Evolutionary conservation across 257 asterid species (phyloP).

Genomic region (Schizonepeta tenuifolia): DNA sequence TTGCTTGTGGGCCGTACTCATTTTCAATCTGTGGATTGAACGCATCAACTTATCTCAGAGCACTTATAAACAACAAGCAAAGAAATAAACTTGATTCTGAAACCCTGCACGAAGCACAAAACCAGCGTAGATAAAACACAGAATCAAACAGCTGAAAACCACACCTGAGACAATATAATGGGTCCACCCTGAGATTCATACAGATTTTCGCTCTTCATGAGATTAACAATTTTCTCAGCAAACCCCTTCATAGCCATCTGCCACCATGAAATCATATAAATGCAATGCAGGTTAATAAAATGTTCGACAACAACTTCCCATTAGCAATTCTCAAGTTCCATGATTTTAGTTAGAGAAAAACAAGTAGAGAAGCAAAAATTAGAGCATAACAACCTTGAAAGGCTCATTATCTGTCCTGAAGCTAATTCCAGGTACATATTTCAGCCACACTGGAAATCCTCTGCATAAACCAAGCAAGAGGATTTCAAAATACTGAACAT

Average conservation of each 20-base stretch:
- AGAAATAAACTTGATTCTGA: not conserved
- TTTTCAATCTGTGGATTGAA: constrained; percentile 60
- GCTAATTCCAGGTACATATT: constrained; percentile 85
- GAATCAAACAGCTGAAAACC: constrained; percentile 13
- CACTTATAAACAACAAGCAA: not conserved
- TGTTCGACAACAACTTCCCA: not conserved
- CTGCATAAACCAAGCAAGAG: constrained; percentile 42
- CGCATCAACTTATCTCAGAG: constrained; percentile 6
- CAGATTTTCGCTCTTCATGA: constrained; percentile 79
- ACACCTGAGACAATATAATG: constrained; percentile 85
- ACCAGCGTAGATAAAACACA: not conserved
- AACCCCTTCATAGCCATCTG: constrained; percentile 88
- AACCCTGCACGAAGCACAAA: constrained; percentile 8
- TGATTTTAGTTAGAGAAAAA: constrained; percentile 4
- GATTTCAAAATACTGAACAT: not conserved
- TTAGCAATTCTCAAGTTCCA: not conserved
- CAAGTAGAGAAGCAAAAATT: constrained; percentile 7
- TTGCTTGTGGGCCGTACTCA: constrained; percentile 68
- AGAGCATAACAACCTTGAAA: constrained; percentile 62
- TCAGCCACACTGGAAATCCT: constrained; percentile 97
- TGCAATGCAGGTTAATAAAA: constrained; percentile 13
- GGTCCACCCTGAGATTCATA: constrained; percentile 92
- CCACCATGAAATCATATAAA: constrained; percentile 34
- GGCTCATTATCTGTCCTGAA: constrained; percentile 93
- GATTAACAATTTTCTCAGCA: constrained; percentile 69